Conservation (phyloP, 306 rosid genomes). For the Acacia crassicarpa region DNA sequence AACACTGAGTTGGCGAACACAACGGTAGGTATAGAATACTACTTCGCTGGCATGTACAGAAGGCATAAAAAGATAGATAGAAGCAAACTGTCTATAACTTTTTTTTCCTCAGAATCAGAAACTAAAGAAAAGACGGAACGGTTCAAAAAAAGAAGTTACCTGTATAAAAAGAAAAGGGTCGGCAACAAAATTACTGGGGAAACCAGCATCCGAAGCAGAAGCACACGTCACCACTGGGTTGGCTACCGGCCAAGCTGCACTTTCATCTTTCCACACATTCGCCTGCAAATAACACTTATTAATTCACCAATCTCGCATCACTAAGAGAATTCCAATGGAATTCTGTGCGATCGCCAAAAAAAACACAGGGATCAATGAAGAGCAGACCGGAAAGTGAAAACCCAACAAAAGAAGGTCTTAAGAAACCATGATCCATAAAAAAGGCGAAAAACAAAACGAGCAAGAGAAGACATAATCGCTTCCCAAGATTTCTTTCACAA, state of each 20-base stretch:
- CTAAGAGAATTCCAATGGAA: slow-evolving; percentile 15
- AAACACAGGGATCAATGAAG: not conserved
- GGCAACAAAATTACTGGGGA: slow-evolving; percentile 95
- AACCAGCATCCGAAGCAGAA: slow-evolving; percentile 88
- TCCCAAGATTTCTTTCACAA: not conserved
- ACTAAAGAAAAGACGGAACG: slow-evolving; percentile 22
- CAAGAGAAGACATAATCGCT: not conserved
- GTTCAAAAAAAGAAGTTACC: slow-evolving; percentile 44
- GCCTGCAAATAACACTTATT: slow-evolving; percentile 44
- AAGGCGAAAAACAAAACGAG: not conserved
- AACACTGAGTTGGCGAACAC: slow-evolving; percentile 22
- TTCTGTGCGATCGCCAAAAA: not conserved
- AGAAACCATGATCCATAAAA: not conserved
- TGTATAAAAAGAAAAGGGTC: slow-evolving; percentile 90
- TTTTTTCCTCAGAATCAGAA: slow-evolving; percentile 27
- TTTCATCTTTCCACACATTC: slow-evolving; percentile 67
- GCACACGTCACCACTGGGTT: slow-evolving; percentile 95
- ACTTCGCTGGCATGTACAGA: slow-evolving; percentile 8
- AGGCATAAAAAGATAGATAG: slow-evolving; percentile 16
- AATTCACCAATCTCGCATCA: slow-evolving; percentile 21
- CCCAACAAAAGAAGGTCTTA: not conserved
- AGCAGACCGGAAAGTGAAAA: not conserved
- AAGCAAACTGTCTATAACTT: not conserved
- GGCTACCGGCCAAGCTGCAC: slow-evolving; percentile 96
- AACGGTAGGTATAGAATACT: not conserved